These are phyloP conservation scores for Fusarium xyrophilum DNA, from an alignment of 2,329 filamentous ascomycete genomes.

Conservation along the genomic window DNA sequence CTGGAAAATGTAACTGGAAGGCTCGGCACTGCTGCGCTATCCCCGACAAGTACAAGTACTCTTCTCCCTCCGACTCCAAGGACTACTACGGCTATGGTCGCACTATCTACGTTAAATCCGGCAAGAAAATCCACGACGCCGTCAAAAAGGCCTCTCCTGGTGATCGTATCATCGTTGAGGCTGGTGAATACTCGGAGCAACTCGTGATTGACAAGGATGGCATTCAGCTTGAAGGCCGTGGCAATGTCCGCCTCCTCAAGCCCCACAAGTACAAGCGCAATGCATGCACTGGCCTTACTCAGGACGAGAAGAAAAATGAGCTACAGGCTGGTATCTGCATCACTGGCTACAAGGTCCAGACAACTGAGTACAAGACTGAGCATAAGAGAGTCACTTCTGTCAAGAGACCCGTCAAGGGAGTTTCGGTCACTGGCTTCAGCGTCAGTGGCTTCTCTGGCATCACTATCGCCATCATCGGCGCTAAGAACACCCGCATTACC, in stretches of 20 bases:
- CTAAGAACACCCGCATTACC: constrained; percentile 32
- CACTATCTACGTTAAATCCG: constrained; percentile 26
- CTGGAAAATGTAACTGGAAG: constrained; percentile 23
- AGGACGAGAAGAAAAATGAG: constrained; percentile 20
- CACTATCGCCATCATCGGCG: constrained; percentile 48
- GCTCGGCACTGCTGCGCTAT: constrained; percentile 24
- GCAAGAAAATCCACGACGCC: constrained; percentile 44
- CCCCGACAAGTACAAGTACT: neutral
- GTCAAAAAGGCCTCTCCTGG: constrained; percentile 41
- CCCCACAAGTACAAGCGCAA: constrained; percentile 38
- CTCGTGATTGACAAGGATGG: constrained; percentile 46
- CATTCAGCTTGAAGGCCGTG: constrained; percentile 44
- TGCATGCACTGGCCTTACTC: constrained; percentile 43
- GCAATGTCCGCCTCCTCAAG: constrained; percentile 37
- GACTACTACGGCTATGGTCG: constrained; percentile 2
- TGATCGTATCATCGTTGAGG: constrained; percentile 44
- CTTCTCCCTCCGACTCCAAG: neutral
- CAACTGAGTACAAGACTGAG: constrained; percentile 39
- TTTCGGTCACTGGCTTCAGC: constrained; percentile 45
- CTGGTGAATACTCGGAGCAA: constrained; percentile 47
- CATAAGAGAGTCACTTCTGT: constrained; percentile 44
- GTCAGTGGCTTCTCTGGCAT: constrained; percentile 45
- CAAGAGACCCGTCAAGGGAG: constrained; percentile 39
- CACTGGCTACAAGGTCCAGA: constrained; percentile 39
- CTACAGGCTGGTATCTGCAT: constrained; percentile 47